Base-by-base conservation (phyloP, 768 basidiomycete species). In the Tubosaeta sp. region DNA sequence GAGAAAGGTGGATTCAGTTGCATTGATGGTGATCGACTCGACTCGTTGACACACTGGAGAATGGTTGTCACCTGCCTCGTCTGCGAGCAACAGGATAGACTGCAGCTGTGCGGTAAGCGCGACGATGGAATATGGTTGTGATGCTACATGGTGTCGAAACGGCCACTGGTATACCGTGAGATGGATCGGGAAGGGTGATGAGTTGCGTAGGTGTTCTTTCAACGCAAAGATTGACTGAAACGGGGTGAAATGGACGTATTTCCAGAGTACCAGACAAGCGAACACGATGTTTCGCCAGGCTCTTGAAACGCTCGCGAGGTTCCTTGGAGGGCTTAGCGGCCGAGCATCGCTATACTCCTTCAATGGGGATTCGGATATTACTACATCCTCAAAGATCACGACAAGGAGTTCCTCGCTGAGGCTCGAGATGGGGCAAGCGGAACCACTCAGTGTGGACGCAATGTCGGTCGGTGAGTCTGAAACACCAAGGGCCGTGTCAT, bases 321-420 rank as follows among this genome's bases (percentile, higher is more conserved):
- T 55, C 34, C 56, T 50, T 14, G 62, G 54, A 39, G 56, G 32
- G 37, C 38, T 56, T 11, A 51, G 5, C 26, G 50, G 43, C 43
- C 43, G 42, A 6, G 50, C 6, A 2, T 17, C n/a, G 31, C 33
- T 54, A 12, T 12, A 37, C 8, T 22, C 46, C 7, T 38, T 48
- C 26, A 53, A 43, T 2, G 37, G 47, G 5, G 50, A 51, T 38
- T 53, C 53, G 1, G 51, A 63, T 5, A 45, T 52, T 39, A 63
- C 37, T 27, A 64, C 54, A 9, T 55, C 52, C 29, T 58, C 52
- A 46, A 64, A 52, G 43, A 63, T 51, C n/a, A 63, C 54, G 32
- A 61, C 6, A 22, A 63, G 59, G n/a, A 63, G 43, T 37, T 63
- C 62, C 35, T 61, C 62, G 1, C 61, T 11, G 35, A 63, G 52